Evolutionary conservation across 2,329 filamentous ascomycete genomes (phyloP), one percentile per base, ranked within the genome.

Genomic region (Lecanicillium sp.): DNA sequence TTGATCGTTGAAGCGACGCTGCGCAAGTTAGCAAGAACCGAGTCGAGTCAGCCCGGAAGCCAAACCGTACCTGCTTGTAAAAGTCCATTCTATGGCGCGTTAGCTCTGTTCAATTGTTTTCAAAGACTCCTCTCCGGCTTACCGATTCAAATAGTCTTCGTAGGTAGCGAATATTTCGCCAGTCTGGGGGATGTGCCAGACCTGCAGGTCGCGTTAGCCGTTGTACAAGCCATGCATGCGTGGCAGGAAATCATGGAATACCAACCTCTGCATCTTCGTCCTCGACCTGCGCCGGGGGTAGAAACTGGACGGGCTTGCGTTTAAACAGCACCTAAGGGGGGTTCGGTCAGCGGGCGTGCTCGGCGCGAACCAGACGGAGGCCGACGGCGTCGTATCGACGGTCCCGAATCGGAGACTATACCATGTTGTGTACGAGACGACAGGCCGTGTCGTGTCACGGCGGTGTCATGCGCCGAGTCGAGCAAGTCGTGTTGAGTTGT

Each of bases 1-100:
- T 63, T 95, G 87, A 67, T 94, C 95, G 52, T 94, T 95, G 66
- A 97, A 98, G 48, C 86, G 83, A 61, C 83, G 87, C 83, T 91
- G 58, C 36, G 41, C 42, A 57, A 51, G 44, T 45, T 39, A 37
- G 40, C 35, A 36, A 8, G n/a, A 14, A n/a, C 32, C n/a, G 6
- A 24, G 15, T 11, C 11, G 17, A 2, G 20, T 10, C 14, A 9
- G 24, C 15, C n/a, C 24, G 60, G 65, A 57, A 62, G 51, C 40
- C 20, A 27, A 33, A 33, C 29, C 77, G 59, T 73, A 87, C 87
- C 79, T 94, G 88, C 58, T 86, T 90, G 65, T 95, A 95, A 63
- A 95, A 96, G 64, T 96, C 90, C 77, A 90, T 84, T 51, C 89
- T 94, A 14, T 32, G 48, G 33, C 4, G 39, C 56, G 61, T 52